Evolutionary conservation across 148 eudicot genomes (phyloP), one percentile per base, ranked within the genome.

Genomic region (Silene conica): DNA sequence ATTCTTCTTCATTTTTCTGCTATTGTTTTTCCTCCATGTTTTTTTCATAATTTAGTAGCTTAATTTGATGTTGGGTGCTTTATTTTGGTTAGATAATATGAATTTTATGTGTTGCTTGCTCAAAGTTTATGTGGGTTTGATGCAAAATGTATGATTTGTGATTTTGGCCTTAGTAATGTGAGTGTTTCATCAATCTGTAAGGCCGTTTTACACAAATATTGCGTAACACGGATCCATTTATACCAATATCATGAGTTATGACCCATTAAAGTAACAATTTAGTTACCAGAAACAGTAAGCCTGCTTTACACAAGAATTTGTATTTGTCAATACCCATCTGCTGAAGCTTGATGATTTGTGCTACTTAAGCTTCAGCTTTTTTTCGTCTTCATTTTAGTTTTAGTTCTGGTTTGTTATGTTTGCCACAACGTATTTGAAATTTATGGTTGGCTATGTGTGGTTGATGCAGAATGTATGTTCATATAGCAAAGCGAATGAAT

Each of bases 41-140:
- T 20, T 74, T 34, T 34, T 34, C 3, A 3, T 20, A 48, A 31
- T 6, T 75, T 45, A 0, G 7, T 10, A 0, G 50, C 52, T 67
- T 31, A 18, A 77, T 76, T n/a, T 48, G 21, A 75, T 75, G 34
- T 66, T 60, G 63, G 69, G 22, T 67, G 25, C 46, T 26, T 48
- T 4, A 16, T 34, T 67, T 59, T 66, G 31, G 19, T 21, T 72
- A 25, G 63, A 21, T 50, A 6, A 71, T 80, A 61, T 67, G 43
- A 14, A 69, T 61, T 79, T 65, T 2, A 26, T 78, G 67, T 41
- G 9, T 69, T 26, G 54, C 21, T 22, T 74, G 34, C n/a, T 63
- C 45, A 70, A 70, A 52, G 62, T 62, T 46, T 45, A 46, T 65
- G 55, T 70, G 74, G 78, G 71, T 69, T 48, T 59, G 8, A 28